Percentiles rank a stretch among this genome's conserved stretches.
Conservation (phyloP, 768 basidiomycete species). For the Mycena vulgaris region DNA sequence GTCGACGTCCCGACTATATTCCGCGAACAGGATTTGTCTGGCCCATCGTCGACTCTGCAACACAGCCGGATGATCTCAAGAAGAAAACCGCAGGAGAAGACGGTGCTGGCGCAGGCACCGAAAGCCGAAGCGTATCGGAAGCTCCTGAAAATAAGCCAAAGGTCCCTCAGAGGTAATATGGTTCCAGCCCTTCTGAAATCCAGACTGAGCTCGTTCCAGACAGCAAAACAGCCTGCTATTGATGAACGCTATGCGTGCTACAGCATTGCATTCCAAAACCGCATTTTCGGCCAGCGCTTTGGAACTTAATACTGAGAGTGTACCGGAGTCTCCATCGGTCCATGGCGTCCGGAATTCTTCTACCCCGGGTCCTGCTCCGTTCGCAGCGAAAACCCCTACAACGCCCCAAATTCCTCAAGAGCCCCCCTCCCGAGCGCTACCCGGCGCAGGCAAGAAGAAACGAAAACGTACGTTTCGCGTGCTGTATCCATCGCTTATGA, state of each 20-base stretch:
- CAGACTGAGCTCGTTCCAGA: conserved; percentile 54
- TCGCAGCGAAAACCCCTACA: conserved; percentile 50
- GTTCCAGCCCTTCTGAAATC: conserved; percentile 35
- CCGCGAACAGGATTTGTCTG: conserved; percentile 89
- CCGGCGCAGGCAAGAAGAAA: conserved; percentile 78
- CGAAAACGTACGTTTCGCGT: conserved; percentile 75
- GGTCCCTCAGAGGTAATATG: conserved; percentile 30
- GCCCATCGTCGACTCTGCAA: conserved; percentile 79
- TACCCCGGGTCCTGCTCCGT: conserved; percentile 41
- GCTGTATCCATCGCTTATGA: conserved; percentile 4
- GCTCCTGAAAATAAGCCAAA: conserved; percentile 45
- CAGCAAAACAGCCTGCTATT: conserved; percentile 80
- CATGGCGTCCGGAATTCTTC: conserved; percentile 36
- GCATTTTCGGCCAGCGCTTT: conserved; percentile 61
- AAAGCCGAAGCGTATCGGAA: conserved; percentile 43
- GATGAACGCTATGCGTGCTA: conserved; percentile 85
- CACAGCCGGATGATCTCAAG: conserved; percentile 59
- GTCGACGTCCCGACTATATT: conserved; percentile 85
- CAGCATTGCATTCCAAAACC: conserved; percentile 77
- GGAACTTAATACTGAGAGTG: conserved; percentile 46
- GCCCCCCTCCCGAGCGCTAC: conserved; percentile 59
- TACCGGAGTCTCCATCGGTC: conserved; percentile 35
- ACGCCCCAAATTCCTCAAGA: conserved; percentile 59
- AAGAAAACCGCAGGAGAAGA: conserved; percentile 52
- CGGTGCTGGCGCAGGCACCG: conserved; percentile 39